Evolutionary conservation across 164 flowering plant species (phyloP).

Genomic region (Cinnamomum micranthum): DNA sequence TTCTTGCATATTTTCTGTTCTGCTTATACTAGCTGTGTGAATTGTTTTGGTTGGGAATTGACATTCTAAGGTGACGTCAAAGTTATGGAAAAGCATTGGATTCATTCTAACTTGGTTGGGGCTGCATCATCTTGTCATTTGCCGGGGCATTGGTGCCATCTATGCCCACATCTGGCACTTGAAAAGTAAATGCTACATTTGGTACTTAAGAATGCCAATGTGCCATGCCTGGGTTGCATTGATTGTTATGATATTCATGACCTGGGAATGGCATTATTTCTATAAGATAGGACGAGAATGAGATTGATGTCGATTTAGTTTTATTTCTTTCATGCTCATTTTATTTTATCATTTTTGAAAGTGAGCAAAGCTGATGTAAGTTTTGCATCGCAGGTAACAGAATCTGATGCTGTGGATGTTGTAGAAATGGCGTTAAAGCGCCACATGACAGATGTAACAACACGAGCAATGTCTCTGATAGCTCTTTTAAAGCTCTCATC

Average conservation of each 20-base stretch:
- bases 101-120: too few relatives aligned
- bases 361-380: slow-evolving; percentile 3
- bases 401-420: slow-evolving; percentile 85
- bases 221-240: background rate
- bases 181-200: too few relatives aligned
- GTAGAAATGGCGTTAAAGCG: slow-evolving; percentile 63
- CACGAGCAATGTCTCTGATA: slow-evolving; percentile 79
- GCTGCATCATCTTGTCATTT: too few relatives aligned
- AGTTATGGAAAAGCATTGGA: too few relatives aligned
- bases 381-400: slow-evolving; percentile 73
- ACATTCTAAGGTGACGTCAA: too few relatives aligned
- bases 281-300: background rate
- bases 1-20: too few relatives aligned
- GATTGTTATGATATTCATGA: background rate
- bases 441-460: slow-evolving; percentile 68
- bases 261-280: background rate
- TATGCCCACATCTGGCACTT: too few relatives aligned
- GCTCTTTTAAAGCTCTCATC: slow-evolving; percentile 93
- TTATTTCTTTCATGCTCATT: background rate
- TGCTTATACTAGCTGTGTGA: too few relatives aligned
- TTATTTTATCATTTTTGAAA: background rate
- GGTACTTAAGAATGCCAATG: background rate
- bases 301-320: background rate
- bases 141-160: too few relatives aligned
- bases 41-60: too few relatives aligned